These are phyloP conservation scores for Fusarium sp. DNA, from an alignment of 2,329 filamentous ascomycete species.

Conservation along the genomic window DNA sequence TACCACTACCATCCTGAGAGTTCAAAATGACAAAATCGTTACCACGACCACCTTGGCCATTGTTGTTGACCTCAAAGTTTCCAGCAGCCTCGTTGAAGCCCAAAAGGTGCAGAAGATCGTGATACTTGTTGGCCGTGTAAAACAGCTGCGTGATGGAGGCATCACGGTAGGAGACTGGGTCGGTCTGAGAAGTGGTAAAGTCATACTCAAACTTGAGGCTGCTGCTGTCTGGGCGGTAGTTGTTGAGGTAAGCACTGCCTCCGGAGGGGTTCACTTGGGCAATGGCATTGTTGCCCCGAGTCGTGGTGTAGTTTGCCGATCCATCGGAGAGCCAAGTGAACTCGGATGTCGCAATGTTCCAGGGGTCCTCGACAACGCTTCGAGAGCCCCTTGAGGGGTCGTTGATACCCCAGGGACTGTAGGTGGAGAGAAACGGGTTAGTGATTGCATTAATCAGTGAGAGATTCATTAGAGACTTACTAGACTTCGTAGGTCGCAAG, in stretches of 20 bases:
- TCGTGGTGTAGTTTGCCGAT: slow-evolving; percentile 57
- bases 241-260: slow-evolving; percentile 46
- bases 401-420: slow-evolving; percentile 59
- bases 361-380: slow-evolving; percentile 56
- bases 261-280: slow-evolving; percentile 58
- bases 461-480: background rate
- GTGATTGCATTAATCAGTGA: background rate
- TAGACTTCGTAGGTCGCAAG: slow-evolving; percentile 62
- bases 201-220: slow-evolving; percentile 57
- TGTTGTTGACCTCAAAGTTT: slow-evolving; percentile 67
- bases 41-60: slow-evolving; percentile 59
- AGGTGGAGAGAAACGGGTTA: accelerated
- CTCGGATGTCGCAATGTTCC: slow-evolving; percentile 55
- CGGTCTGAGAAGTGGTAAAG: slow-evolving; percentile 48
- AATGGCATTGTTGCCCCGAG: slow-evolving; percentile 66
- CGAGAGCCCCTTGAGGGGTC: slow-evolving; percentile 61
- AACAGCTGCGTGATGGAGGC: slow-evolving; percentile 67
- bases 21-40: slow-evolving; percentile 64
- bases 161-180: slow-evolving; percentile 56
- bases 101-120: slow-evolving; percentile 64
- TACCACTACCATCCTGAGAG: slow-evolving; percentile 62
- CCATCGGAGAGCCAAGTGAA: slow-evolving; percentile 64
- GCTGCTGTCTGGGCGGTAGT: slow-evolving; percentile 57
- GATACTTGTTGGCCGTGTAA: slow-evolving; percentile 67
- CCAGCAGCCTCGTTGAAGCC: slow-evolving; percentile 66